Percentiles rank a stretch among this genome's conserved stretches.
Evolutionary conservation across 257 asterid genomes (phyloP).

Genomic region (Lycium barbarum): DNA sequence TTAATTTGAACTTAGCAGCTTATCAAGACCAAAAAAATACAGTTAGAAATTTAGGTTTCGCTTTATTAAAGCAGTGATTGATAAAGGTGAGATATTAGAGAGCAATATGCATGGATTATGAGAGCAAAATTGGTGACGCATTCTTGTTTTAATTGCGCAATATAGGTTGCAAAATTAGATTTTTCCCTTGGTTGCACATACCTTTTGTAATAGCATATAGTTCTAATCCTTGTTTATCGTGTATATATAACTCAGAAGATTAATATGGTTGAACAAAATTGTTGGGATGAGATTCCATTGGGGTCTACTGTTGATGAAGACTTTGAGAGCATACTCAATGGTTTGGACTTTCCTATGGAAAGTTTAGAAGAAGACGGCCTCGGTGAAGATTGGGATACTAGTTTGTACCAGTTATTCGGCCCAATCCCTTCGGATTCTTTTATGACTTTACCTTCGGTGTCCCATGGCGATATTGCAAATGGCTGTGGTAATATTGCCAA

Average conservation of each 20-base stretch:
- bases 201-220: neutral
- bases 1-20: neutral
- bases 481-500: slow-evolving; percentile 23
- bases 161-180: neutral
- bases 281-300: slow-evolving; percentile 51
- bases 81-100: slow-evolving; percentile 14
- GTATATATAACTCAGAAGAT: slow-evolving; percentile 43
- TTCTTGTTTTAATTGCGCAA: neutral
- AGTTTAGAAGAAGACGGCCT: slow-evolving; percentile 56
- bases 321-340: slow-evolving; percentile 48
- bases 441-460: slow-evolving; percentile 43
- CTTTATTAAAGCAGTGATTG: neutral
- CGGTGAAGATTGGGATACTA: slow-evolving; percentile 63
- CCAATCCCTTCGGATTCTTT: slow-evolving; percentile 67
- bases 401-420: slow-evolving; percentile 54
- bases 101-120: neutral
- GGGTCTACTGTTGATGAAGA: slow-evolving; percentile 46
- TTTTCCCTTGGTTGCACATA: neutral
- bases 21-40: too few species aligned
- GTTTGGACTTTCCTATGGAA: slow-evolving; percentile 73
- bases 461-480: slow-evolving; percentile 30
- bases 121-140: neutral
- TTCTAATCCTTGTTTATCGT: slow-evolving; percentile 2
- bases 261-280: slow-evolving; percentile 53
- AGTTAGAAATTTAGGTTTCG: too few species aligned